Evolutionary conservation across 116 monocot species (phyloP).

Genomic region (Papilionanthe hybrid): DNA sequence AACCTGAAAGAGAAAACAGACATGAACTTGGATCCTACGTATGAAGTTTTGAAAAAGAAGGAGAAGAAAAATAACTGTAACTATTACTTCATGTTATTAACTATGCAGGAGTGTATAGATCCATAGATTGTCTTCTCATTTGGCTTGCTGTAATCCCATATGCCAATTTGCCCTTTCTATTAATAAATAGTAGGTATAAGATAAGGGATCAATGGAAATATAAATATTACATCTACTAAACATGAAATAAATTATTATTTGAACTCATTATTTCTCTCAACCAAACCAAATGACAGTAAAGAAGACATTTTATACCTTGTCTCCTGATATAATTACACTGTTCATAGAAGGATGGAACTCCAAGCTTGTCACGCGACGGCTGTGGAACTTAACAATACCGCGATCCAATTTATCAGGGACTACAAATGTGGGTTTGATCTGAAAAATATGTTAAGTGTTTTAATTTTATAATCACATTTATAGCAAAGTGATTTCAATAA

Average conservation of each 20-base stretch:
- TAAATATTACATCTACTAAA: neutral
- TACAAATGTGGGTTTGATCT: slow-evolving; percentile 67
- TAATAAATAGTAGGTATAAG: slow-evolving; percentile 9
- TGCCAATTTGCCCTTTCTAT: slow-evolving; percentile 89
- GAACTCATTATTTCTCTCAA: neutral
- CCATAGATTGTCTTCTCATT: slow-evolving; percentile 76
- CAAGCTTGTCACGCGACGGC: slow-evolving; percentile 74
- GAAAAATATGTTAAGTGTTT: slow-evolving; percentile 8
- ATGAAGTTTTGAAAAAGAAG: slow-evolving; percentile 5
- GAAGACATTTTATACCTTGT: slow-evolving; percentile 49
- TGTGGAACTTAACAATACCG: slow-evolving; percentile 74
- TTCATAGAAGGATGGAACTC: slow-evolving; percentile 81
- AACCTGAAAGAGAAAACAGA: slow-evolving; percentile 46
- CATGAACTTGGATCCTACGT: neutral
- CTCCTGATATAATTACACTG: slow-evolving; percentile 74
- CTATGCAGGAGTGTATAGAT: slow-evolving; percentile 76
- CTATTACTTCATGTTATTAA: slow-evolving; percentile 89
- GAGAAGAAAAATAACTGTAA: slow-evolving; percentile 1
- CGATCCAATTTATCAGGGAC: slow-evolving; percentile 75
- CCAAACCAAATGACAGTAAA: neutral
- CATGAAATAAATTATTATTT: neutral
- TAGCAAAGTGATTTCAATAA: neutral
- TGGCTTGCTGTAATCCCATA: slow-evolving; percentile 78
- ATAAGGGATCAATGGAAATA: neutral
- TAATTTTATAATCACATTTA: slow-evolving; percentile 3